Conservation (phyloP, 768 basidiomycete genomes). For the Tubosaeta sp. region DNA sequence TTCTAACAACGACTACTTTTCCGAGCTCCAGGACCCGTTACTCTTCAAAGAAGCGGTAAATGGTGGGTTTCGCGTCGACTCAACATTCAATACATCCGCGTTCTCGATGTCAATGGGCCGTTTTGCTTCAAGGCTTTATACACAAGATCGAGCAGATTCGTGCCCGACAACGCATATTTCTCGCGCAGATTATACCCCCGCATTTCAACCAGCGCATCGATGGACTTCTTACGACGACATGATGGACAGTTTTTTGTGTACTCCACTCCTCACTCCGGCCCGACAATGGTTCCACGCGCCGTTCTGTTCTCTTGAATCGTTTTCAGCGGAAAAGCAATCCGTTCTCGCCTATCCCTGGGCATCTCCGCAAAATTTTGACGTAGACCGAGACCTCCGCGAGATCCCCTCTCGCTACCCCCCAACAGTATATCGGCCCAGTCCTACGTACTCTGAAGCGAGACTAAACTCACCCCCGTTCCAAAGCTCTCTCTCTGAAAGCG, state of each 20-base stretch:
- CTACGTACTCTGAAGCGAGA: conserved; percentile 4
- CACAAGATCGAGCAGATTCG: conserved; percentile 15
- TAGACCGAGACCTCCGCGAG: conserved; percentile 8
- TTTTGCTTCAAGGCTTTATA: conserved; percentile 28
- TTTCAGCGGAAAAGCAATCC: conserved; percentile 13
- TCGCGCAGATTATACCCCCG: conserved; percentile 9
- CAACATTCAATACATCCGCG: conserved; percentile 13
- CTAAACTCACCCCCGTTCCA: conserved; percentile 3
- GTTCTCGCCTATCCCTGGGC: conserved; percentile 8
- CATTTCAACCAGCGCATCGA: conserved; percentile 14
- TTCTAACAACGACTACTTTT: conserved; percentile 9
- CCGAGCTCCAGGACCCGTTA: conserved; percentile 11
- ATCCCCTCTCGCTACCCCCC: conserved; percentile 6
- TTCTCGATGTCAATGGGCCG: conserved; percentile 32
- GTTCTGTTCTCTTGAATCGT: conserved; percentile 22
- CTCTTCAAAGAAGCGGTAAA: conserved; percentile 13
- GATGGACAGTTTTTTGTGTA: conserved; percentile 4
- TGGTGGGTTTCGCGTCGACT: conserved; percentile 5
- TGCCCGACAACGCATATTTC: conserved; percentile 12
- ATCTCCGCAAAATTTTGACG: conserved; percentile 18
- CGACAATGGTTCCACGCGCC: conserved; percentile 30
- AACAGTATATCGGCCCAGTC: conserved; percentile 4
- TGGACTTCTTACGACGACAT: conserved; percentile 11
- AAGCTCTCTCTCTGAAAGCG: conserved; percentile 6
- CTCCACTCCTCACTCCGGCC: conserved; percentile 18